Base-by-base conservation (phyloP, 192 early-diverging fungal species). In the Coemansia sp. region DNA sequence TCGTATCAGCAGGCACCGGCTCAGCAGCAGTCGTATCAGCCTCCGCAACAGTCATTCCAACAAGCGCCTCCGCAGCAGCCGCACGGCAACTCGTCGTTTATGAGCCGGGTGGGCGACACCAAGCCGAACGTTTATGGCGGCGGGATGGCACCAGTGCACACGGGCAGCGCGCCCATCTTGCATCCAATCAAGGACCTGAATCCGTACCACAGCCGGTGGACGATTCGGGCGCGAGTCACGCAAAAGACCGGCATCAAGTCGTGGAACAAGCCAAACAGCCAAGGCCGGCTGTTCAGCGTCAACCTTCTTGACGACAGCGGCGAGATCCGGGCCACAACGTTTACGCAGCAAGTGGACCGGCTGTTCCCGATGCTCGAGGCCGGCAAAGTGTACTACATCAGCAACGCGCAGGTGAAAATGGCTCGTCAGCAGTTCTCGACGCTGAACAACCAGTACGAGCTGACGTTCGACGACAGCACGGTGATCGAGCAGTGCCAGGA, bases 151-250 rank as follows among this genome's bases (percentile, higher is more conserved):
- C 77, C 77, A 11, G 65, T 81, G 25, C 75, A 83, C 56, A 71
- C 60, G 45, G 73, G 77, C 19, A 24, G 69, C 7, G 62, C 67
- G 21, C 66, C 64, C 4, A 58, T 66, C 2, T 29, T 74, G 65
- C 70, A 74, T 32, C 78, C 89, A 23, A 92, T 94, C 72, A 87
- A 79, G 48, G 85, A 81, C 57, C 78, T 96, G 60, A 94, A 87
- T 62, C 94, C 94, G 45, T 96, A 96, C 82, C 91, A 92, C 69
- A 92, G 88, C 82, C 91, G 87, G 85, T 98, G 95, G 95, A 96
- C 92, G 11, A 98, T 99, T 70, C 87, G 90, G 57, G 97, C 93
- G 2, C 89, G 94, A 45, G 92, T 94, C 10, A 85, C 89, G 32
- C 82, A 87, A 60, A 99, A 99, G 82, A 84, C 88, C 3, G 85